A percentile compares a stretch with the other conserved stretches of the same genome.
These are phyloP conservation scores for Stropharia rugosoannulata DNA, from an alignment of 768 basidiomycete genomes.

Conservation along the genomic window DNA sequence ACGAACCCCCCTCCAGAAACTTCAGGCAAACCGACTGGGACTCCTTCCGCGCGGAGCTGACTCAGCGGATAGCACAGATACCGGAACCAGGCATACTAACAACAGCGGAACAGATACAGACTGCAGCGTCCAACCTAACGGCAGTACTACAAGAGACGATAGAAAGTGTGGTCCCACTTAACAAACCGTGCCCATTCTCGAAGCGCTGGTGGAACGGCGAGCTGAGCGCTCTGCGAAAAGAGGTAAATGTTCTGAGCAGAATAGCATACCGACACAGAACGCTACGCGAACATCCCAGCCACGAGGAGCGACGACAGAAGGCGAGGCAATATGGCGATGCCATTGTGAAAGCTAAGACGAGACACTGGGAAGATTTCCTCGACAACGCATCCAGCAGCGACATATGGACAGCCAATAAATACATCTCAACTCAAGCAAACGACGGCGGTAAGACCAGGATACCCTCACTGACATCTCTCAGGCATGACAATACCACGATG, in stretches of 20 bases:
- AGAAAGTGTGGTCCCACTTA: not conserved
- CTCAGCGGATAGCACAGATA: slow-evolving; percentile 18
- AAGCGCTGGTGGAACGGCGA: slow-evolving; percentile 23
- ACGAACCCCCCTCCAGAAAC: slow-evolving; percentile 3
- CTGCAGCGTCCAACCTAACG: too few relatives aligned
- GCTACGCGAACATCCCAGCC: slow-evolving; percentile 18
- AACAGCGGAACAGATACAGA: not conserved
- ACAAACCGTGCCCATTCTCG: slow-evolving; percentile 1
- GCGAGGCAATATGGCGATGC: slow-evolving; percentile 12
- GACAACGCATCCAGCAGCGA: slow-evolving; percentile 1
- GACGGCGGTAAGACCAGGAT: slow-evolving; percentile 22
- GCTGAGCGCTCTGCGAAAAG: slow-evolving; percentile 16
- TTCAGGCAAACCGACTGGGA: slow-evolving; percentile 18
- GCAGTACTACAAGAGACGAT: slow-evolving; percentile 9
- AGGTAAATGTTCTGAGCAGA: slow-evolving; percentile 13
- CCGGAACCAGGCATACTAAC: not conserved
- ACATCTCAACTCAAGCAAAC: slow-evolving; percentile 10
- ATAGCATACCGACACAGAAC: slow-evolving; percentile 2
- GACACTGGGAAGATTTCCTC: slow-evolving; percentile 26
- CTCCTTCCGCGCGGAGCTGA: slow-evolving; percentile 19
- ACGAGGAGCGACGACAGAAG: slow-evolving; percentile 10
- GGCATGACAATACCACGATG: slow-evolving; percentile 7
- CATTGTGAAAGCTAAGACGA: slow-evolving; percentile 18
- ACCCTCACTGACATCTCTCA: slow-evolving; percentile 16
- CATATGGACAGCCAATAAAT: slow-evolving; percentile 21